phyloP scores from a whole-genome alignment of 306 rosid species.

The Quillaja saponaria region DNA sequence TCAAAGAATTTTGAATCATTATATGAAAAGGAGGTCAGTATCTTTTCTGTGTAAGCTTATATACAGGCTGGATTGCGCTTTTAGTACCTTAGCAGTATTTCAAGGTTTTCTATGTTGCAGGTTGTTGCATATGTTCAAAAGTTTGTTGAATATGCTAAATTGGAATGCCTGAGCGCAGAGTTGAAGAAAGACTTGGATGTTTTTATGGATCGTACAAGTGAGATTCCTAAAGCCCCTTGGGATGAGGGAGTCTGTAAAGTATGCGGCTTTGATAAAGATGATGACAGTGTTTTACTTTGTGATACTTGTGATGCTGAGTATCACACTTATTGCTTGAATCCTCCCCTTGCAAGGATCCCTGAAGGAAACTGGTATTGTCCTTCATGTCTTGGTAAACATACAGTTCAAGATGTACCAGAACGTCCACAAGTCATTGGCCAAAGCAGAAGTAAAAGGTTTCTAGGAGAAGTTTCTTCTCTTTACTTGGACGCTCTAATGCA shows the following conservation, averaged over 20 bases:
- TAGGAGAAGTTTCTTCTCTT: slow-evolving; percentile 68
- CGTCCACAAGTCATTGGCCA: slow-evolving; percentile 40
- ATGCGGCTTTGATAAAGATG: slow-evolving; percentile 97
- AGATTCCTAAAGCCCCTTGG: slow-evolving; percentile 98
- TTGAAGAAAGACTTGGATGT: slow-evolving; percentile 62
- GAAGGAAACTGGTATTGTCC: slow-evolving; percentile 99
- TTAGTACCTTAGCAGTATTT: slow-evolving; percentile 17
- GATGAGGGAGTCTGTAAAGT: slow-evolving; percentile 99
- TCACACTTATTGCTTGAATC: slow-evolving; percentile 97
- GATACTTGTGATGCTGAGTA: slow-evolving; percentile 99
- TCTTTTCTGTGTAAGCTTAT: slow-evolving; percentile 17
- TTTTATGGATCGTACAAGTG: slow-evolving; percentile 59
- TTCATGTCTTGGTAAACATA: slow-evolving; percentile 71
- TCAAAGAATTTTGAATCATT: slow-evolving; percentile 70
- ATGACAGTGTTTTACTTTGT: slow-evolving; percentile 92
- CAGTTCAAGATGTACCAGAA: slow-evolving; percentile 54
- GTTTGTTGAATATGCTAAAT: slow-evolving; percentile 60
- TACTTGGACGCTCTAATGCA: slow-evolving; percentile 70
- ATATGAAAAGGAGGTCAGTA: slow-evolving; percentile 74
- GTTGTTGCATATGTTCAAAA: slow-evolving; percentile 61
- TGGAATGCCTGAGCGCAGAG: slow-evolving; percentile 61
- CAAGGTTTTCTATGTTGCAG: slow-evolving; percentile 44
- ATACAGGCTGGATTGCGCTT: slow-evolving; percentile 20
- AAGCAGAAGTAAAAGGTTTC: slow-evolving; percentile 56
- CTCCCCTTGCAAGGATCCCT: slow-evolving; percentile 98